Evolutionary conservation across 352 stramenopile species (phyloP).

Genomic region (Globisporangium paddicum): DNA sequence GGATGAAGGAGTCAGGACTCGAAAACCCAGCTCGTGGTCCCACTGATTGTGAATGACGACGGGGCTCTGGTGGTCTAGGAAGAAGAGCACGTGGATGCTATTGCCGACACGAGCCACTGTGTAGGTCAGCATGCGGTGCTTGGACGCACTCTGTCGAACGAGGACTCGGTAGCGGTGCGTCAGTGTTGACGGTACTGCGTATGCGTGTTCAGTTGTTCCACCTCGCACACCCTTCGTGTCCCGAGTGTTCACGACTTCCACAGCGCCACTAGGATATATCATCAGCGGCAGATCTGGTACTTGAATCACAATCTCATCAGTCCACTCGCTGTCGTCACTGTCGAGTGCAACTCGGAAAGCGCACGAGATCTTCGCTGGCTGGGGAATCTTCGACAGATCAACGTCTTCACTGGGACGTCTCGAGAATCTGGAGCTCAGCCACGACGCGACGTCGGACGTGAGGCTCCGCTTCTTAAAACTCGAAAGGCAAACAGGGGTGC

Average conservation of each 20-base stretch:
- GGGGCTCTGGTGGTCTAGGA: slow-evolving; percentile 59
- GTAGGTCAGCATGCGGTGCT: slow-evolving; percentile 68
- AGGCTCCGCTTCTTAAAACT: slow-evolving; percentile 42
- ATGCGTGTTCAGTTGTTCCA: slow-evolving; percentile 19
- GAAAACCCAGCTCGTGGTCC: slow-evolving; percentile 40
- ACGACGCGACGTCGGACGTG: slow-evolving; percentile 42
- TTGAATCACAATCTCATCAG: slow-evolving; percentile 38
- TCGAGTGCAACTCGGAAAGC: slow-evolving; percentile 33
- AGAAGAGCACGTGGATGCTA: slow-evolving; percentile 61
- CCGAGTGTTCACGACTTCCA: slow-evolving; percentile 20
- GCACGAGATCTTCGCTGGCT: slow-evolving; percentile 44
- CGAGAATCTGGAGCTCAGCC: slow-evolving; percentile 45
- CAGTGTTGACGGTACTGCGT: slow-evolving; percentile 39
- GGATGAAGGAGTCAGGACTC: slow-evolving; percentile 35
- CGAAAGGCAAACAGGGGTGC: slow-evolving; percentile 39
- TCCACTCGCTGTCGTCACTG: slow-evolving; percentile 38
- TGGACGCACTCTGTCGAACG: slow-evolving; percentile 38
- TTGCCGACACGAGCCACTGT: slow-evolving; percentile 44
- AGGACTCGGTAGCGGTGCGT: slow-evolving; percentile 51
- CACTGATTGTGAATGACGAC: slow-evolving; percentile 69
- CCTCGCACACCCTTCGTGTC: slow-evolving; percentile 11
- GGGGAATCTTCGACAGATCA: slow-evolving; percentile 16
- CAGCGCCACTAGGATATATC: slow-evolving; percentile 20
- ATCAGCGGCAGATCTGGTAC: slow-evolving; percentile 35
- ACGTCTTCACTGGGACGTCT: slow-evolving; percentile 33